phyloP scores from a whole-genome alignment of 2,329 filamentous ascomycete species.

The Hypoxylon sp. region DNA sequence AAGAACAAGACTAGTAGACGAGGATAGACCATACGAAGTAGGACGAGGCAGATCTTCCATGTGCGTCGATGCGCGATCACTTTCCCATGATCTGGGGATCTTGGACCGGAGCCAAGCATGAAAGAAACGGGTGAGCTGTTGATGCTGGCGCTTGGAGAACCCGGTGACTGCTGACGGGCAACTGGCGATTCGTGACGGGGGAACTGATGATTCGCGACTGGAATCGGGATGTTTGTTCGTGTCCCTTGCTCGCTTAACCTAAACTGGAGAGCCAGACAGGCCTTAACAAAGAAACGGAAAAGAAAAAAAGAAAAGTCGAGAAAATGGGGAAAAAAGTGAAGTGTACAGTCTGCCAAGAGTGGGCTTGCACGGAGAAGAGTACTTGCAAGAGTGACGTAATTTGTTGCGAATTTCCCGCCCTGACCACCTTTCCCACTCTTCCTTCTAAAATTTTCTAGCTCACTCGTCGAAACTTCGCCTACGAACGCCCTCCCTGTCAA shows the following conservation, averaged over 20 bases:
- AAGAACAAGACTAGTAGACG: background rate
- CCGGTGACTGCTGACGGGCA: conserved; percentile 1
- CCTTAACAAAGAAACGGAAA: conserved; percentile 2
- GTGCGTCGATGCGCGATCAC: conserved; percentile 30
- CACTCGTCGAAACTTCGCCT: conserved; percentile 7
- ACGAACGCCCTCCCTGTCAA: background rate
- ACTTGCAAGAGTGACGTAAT: conserved; percentile 44
- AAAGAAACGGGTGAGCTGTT: too few relatives aligned
- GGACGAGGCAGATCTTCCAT: conserved; percentile 29
- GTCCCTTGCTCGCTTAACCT: too few relatives aligned
- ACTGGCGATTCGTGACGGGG: too few relatives aligned
- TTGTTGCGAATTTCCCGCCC: conserved; percentile 37
- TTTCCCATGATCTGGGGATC: conserved; percentile 30
- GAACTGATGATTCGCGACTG: background rate
- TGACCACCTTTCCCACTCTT: conserved; percentile 29
- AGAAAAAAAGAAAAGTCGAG: conserved; percentile 1
- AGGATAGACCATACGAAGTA: too few relatives aligned
- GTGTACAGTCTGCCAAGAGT: conserved; percentile 29
- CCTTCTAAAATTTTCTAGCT: conserved; percentile 31
- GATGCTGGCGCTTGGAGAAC: too few relatives aligned
- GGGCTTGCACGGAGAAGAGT: conserved; percentile 37
- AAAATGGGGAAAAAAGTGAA: background rate
- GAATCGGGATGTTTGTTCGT: background rate
- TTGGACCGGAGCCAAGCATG: too few relatives aligned
- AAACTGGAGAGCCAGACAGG: conserved; percentile 8